phyloP scores from a whole-genome alignment of 441 rosid genomes.

The Corymbia citriodora region DNA sequence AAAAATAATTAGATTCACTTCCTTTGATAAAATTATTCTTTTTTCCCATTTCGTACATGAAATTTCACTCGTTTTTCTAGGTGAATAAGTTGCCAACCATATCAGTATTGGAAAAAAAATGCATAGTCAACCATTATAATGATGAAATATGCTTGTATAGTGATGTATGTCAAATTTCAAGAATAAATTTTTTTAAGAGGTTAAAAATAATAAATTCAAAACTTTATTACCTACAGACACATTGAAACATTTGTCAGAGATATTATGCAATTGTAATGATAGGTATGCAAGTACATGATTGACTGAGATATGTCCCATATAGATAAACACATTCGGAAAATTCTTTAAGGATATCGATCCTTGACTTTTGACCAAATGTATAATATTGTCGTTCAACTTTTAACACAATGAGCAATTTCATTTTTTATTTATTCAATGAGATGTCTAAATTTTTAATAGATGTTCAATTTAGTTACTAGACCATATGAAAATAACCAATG shows the following conservation, averaged over 20 bases:
- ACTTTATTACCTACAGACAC: not conserved
- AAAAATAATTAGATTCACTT: not conserved
- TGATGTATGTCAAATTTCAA: not conserved
- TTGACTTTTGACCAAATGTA: too few relatives aligned
- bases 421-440: accelerated
- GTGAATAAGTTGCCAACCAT: not conserved
- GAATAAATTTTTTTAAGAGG: not conserved
- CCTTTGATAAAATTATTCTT: not conserved
- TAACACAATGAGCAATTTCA: not conserved
- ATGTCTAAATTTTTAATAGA: not conserved
- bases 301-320: not conserved
- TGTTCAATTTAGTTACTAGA: not conserved
- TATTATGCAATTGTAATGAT: not conserved
- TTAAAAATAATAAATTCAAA: not conserved
- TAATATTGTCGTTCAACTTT: not conserved
- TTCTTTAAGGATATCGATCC: too few relatives aligned
- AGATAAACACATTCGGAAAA: not conserved
- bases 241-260: not conserved
- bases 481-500: not conserved
- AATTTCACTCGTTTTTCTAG: not conserved
- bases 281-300: not conserved
- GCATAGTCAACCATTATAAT: not conserved
- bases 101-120: not conserved
- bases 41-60: not conserved
- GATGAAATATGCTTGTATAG: not conserved